A percentile compares a stretch with the other conserved stretches of the same genome.
Evolutionary conservation across 352 stramenopile species (phyloP).

Genomic region (Phytophthora melonis): DNA sequence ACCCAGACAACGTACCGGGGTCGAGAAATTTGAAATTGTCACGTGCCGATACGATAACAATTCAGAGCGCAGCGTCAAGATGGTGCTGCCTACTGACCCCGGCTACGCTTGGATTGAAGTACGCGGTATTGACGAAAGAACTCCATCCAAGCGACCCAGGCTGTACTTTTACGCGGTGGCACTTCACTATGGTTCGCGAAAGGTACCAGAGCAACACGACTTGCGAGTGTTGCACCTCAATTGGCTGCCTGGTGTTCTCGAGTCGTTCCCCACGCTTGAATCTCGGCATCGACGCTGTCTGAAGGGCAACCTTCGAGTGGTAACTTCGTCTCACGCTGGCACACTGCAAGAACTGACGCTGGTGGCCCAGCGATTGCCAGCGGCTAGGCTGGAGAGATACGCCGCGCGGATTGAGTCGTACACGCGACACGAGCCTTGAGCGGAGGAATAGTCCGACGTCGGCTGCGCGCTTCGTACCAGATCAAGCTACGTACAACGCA

Average conservation of each 20-base stretch:
- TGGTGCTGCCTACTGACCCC: constrained; percentile 43
- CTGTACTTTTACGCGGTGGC: constrained; percentile 51
- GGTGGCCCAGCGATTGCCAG: constrained; percentile 51
- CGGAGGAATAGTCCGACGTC: constrained; percentile 12
- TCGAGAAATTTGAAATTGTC: constrained; percentile 43
- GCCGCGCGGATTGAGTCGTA: constrained; percentile 62
- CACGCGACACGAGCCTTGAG: constrained; percentile 35
- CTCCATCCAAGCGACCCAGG: constrained; percentile 1
- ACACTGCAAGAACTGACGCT: constrained; percentile 49
- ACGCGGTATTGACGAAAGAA: constrained; percentile 9
- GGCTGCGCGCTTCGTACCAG: constrained; percentile 7
- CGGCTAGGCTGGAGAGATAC: constrained; percentile 50
- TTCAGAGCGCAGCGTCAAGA: constrained; percentile 4
- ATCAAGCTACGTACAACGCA: constrained; percentile 3
- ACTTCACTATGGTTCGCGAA: constrained; percentile 42
- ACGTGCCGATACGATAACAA: constrained; percentile 16
- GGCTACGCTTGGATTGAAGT: constrained; percentile 57
- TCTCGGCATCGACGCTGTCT: constrained; percentile 52
- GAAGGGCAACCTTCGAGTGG: constrained; percentile 54
- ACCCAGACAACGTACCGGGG: constrained; percentile 17
- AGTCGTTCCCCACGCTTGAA: constrained; percentile 52
- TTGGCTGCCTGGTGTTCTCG: constrained; percentile 63
- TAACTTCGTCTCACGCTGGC: constrained; percentile 36
- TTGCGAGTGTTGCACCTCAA: constrained; percentile 38
- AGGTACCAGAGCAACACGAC: constrained; percentile 9